A percentile compares a stretch with the other conserved stretches of the same genome.
Evolutionary conservation across 2,329 filamentous ascomycete genomes (phyloP).

Genomic region (Nigrograna mackinnonii): DNA sequence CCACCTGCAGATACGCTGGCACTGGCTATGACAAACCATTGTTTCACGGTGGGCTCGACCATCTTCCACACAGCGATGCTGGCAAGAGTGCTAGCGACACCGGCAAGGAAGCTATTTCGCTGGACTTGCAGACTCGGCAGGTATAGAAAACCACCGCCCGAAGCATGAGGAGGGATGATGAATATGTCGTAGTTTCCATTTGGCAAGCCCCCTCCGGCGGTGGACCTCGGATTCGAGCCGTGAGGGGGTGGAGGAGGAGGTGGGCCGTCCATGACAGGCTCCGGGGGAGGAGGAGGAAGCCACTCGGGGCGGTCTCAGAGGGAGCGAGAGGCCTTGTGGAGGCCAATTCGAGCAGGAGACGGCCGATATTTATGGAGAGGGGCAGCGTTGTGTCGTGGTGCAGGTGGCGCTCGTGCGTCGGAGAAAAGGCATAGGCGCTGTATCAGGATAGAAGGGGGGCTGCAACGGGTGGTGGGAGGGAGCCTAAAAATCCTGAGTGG

Average conservation of each 20-base stretch:
- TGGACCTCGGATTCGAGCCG: conserved; percentile 73
- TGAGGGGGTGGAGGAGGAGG: conserved; percentile 85
- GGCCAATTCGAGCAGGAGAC: conserved; percentile 1
- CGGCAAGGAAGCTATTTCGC: conserved; percentile 87
- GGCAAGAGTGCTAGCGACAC: conserved; percentile 76
- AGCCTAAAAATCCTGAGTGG: conserved; percentile 8
- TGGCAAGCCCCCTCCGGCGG: conserved; percentile 65
- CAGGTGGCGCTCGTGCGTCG: conserved; percentile 21
- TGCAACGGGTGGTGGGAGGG: not conserved
- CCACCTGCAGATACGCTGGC: conserved; percentile 61
- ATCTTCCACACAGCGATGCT: conserved; percentile 73
- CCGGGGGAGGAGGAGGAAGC: conserved; percentile 20
- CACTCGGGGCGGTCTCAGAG: conserved; percentile 10
- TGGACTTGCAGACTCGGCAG: conserved; percentile 87
- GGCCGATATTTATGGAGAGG: conserved; percentile 7
- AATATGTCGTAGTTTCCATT: conserved; percentile 96
- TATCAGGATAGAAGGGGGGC: no score
- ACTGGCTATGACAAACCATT: conserved; percentile 73
- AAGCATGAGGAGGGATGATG: conserved; percentile 89
- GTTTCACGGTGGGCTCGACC: conserved; percentile 72
- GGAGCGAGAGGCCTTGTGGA: conserved; percentile 7
- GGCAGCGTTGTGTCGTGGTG: conserved; percentile 5
- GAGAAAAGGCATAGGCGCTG: conserved; percentile 28
- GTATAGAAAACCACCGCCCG: conserved; percentile 88
- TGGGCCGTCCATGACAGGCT: conserved; percentile 48